These are phyloP conservation scores for Acacia melanoxylon DNA, from an alignment of 306 rosid genomes.

Conservation along the genomic window DNA sequence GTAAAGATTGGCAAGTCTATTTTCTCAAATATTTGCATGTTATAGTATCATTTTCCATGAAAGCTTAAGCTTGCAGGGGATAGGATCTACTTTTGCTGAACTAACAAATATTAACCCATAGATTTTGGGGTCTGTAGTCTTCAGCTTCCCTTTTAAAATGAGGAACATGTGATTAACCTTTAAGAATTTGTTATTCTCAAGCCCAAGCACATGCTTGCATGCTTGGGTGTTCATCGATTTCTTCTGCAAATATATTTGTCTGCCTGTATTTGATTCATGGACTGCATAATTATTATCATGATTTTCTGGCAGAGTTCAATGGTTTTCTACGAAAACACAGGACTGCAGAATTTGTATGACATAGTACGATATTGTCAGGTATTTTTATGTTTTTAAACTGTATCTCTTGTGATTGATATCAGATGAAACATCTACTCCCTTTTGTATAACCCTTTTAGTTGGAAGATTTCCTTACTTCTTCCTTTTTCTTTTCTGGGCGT, in stretches of 20 bases:
- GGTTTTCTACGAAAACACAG: slow-evolving; percentile 94
- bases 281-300: slow-evolving; percentile 25
- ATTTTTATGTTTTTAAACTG: slow-evolving; percentile 25
- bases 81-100: slow-evolving; percentile 13
- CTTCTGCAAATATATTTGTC: neutral
- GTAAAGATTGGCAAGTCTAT: slow-evolving; percentile 37
- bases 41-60: neutral
- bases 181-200: slow-evolving; percentile 20
- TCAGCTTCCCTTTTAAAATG: slow-evolving; percentile 20
- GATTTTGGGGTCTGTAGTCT: slow-evolving; percentile 25
- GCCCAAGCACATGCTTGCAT: slow-evolving; percentile 11
- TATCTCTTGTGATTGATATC: slow-evolving; percentile 20
- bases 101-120: slow-evolving; percentile 1
- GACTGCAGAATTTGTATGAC: slow-evolving; percentile 90
- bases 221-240: neutral
- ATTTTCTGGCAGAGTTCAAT: slow-evolving; percentile 82
- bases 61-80: slow-evolving; percentile 27
- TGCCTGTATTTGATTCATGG: slow-evolving; percentile 12
- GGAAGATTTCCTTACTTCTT: slow-evolving; percentile 15
- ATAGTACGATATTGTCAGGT: slow-evolving; percentile 92
- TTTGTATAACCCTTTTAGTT: slow-evolving; percentile 3
- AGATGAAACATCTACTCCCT: slow-evolving; percentile 5
- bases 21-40: slow-evolving; percentile 8
- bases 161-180: slow-evolving; percentile 1
- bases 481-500: neutral